Base-by-base conservation (phyloP, 768 basidiomycete genomes). In the Chlorophyllum brunneum region DNA sequence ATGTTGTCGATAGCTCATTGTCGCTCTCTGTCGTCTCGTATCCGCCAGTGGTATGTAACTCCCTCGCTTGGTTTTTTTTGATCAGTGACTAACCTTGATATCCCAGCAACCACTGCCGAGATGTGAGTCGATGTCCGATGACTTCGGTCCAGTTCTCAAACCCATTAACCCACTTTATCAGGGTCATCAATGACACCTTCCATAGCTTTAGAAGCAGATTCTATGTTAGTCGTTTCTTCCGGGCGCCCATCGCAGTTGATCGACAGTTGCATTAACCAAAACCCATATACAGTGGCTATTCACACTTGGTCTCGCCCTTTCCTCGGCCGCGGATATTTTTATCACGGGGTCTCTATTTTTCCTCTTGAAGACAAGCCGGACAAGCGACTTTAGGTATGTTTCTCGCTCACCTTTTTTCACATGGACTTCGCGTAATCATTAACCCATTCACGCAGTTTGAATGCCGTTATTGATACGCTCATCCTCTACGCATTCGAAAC, bases 401-500 rank as follows among this genome's bases (percentile, higher is more conserved):
- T 30, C 27, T 54, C 41, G 15, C 55, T 40, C 15, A 37, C 36
- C 13, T 27, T 34, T 23, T 11, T 22, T 31, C 1, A 2, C 22
- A 20, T 37, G 13, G 13, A 13, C 37, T 44, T 40, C 13, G 7
- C 20, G 18, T 9, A 37, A 38, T 7, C 15, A 29, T n/a, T 13
- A 23, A 33, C 44, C 36, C 30, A 39, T 20, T 16, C 30, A 10
- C 31, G 13, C 39, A 80, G 77, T 46, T 51, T 80, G 48, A 78
- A 79, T 53, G 67, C 66, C 0, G 60, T 80, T 23, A 72, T 81
- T 45, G 69, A 78, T 39, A 61, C 71, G 1, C 63, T 80, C 22
- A 76, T 76, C 26, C 59, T 73, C 11, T 81, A 81, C 58, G 68
- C 78, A 0, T 77, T 80, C 50, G 79, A 81, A 58, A 80, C 74